These are phyloP conservation scores for Theileria orientalis DNA, from an alignment of 169 alveolate genomes.

Conservation along the genomic window DNA sequence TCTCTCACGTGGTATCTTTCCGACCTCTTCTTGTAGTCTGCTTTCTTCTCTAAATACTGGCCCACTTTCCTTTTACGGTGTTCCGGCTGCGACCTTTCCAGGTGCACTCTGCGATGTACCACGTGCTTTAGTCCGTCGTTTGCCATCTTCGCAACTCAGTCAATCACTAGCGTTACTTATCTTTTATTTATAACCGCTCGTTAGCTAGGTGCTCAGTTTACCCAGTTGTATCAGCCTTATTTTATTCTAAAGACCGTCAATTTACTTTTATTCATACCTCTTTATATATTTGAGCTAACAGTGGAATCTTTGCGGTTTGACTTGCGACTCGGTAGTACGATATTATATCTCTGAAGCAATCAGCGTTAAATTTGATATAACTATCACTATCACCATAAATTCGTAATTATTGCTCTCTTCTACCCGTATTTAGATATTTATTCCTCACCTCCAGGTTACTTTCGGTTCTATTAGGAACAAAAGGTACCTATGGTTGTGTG, in stretches of 20 bases:
- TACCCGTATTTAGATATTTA: too few species aligned
- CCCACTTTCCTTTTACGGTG: constrained; percentile 44
- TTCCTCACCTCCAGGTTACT: constrained; percentile 33
- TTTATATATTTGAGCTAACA: constrained; percentile 8
- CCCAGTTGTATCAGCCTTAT: constrained; percentile 1
- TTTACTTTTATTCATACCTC: not conserved
- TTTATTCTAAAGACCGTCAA: constrained; percentile 6
- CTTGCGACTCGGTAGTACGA: constrained; percentile 45
- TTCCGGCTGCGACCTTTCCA: constrained; percentile 64
- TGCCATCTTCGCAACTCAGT: constrained; percentile 12
- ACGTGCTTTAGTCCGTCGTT: constrained; percentile 54
- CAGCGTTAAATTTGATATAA: not conserved
- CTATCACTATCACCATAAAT: not conserved
- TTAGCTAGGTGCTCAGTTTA: not conserved
- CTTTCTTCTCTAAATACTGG: constrained; percentile 56
- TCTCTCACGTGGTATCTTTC: constrained; percentile 57
- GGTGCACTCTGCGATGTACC: constrained; percentile 63
- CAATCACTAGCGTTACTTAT: too few species aligned
- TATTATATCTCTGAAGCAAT: constrained; percentile 27
- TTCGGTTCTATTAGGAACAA: not conserved
- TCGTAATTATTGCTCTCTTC: too few species aligned
- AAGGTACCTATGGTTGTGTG: not conserved
- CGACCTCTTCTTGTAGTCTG: constrained; percentile 60
- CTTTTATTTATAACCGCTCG: not conserved
- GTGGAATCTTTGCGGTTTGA: constrained; percentile 39